phyloP scores from a whole-genome alignment of 371 early-diverging fungal genomes.

The Basidiobolus heterosporus region DNA sequence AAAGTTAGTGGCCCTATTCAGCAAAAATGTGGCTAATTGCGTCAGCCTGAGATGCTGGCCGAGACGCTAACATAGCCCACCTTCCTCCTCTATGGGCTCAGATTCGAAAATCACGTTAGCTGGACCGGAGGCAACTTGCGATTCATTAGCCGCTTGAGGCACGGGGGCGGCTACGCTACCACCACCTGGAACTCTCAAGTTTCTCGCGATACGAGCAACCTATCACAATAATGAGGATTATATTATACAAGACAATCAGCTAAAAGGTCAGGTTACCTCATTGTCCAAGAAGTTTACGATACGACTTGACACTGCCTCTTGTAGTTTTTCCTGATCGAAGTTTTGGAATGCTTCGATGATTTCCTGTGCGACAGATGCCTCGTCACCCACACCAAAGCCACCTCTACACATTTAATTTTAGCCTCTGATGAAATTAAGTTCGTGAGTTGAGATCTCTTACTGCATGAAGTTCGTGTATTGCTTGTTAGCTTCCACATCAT shows the following conservation, averaged over 20 bases:
- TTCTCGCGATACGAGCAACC: conserved; percentile 10
- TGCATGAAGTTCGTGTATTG: conserved; percentile 41
- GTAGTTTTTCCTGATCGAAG: conserved; percentile 49
- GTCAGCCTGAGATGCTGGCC: no score
- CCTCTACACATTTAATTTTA: conserved; percentile 15
- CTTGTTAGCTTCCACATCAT: conserved; percentile 65
- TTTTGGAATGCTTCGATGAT: conserved; percentile 59
- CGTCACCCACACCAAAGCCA: conserved; percentile 53
- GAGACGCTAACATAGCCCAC: no score
- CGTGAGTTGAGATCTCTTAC: conserved; percentile 17
- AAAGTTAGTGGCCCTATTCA: no score
- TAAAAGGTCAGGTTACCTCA: conserved; percentile 42
- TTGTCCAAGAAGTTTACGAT: conserved; percentile 55
- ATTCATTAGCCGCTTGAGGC: no score
- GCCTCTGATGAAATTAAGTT: neutral
- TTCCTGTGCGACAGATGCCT: conserved; percentile 41
- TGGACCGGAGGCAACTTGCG: no score
- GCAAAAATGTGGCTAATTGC: no score
- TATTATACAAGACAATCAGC: conserved; percentile 18
- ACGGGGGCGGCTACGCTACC: no score
- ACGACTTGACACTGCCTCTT: conserved; percentile 30
- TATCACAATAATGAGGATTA: no score
- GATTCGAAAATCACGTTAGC: no score
- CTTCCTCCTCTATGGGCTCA: no score
- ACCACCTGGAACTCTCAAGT: conserved; percentile 2